phyloP scores from a whole-genome alignment of 768 basidiomycete genomes.

The Naganishia kalamii region DNA sequence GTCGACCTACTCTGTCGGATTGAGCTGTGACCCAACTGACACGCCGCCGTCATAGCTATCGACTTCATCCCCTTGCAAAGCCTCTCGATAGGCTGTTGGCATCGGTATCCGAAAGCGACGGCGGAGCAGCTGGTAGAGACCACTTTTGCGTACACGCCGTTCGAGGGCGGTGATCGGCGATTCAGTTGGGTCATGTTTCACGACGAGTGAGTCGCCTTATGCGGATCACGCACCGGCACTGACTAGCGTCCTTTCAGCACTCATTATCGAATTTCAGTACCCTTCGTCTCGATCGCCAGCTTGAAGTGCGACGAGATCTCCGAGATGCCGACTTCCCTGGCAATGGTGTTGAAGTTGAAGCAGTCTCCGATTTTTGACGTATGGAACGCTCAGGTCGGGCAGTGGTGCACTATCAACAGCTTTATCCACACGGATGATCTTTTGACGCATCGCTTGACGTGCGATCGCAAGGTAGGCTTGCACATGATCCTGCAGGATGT shows the following conservation, averaged over 20 bases:
- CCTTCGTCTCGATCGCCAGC: neutral
- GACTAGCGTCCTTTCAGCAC: neutral
- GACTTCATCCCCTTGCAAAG: constrained; percentile 4
- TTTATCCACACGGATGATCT: constrained; percentile 7
- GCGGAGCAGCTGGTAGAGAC: neutral
- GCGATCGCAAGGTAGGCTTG: neutral
- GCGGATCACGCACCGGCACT: neutral
- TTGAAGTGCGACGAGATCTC: neutral
- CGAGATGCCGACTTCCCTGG: neutral
- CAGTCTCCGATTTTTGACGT: neutral
- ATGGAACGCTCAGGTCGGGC: neutral
- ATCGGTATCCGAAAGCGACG: neutral
- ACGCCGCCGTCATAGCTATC: neutral
- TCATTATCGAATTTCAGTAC: constrained; percentile 6
- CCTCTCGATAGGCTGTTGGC: neutral
- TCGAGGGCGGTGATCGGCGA: neutral
- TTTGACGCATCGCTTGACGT: neutral
- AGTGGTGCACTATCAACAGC: neutral
- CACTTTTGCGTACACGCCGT: constrained; percentile 12
- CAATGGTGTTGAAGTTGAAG: neutral
- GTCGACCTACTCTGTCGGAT: neutral
- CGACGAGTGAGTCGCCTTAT: neutral
- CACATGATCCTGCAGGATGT: neutral
- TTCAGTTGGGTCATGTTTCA: constrained; percentile 9
- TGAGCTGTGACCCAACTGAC: neutral